A percentile compares a stretch with the other conserved stretches of the same genome.
phyloP scores from a whole-genome alignment of 2,329 filamentous ascomycete genomes.

The Exophiala aquamarina region DNA sequence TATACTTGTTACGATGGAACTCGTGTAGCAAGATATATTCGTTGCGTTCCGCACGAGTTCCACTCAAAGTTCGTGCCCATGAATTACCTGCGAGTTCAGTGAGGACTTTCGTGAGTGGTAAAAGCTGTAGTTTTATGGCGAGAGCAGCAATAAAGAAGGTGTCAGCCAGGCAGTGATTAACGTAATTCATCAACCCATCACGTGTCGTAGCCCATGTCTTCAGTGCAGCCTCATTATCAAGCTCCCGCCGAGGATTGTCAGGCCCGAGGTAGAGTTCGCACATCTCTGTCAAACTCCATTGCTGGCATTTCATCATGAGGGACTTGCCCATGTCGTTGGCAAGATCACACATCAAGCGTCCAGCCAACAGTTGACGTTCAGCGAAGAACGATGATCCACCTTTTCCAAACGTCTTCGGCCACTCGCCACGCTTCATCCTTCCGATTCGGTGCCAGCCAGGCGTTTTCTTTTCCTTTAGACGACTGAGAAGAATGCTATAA shows the following conservation, averaged over 20 bases:
- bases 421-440: slow-evolving; percentile 75
- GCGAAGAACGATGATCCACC: slow-evolving; percentile 88
- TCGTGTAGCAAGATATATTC: slow-evolving; percentile 99
- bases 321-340: slow-evolving; percentile 97
- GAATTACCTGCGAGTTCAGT: slow-evolving; percentile 98
- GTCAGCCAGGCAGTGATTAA: slow-evolving; percentile 91
- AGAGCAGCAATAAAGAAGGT: slow-evolving; percentile 94
- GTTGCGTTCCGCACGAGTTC: slow-evolving; percentile 94
- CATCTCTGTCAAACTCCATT: slow-evolving; percentile 98
- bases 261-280: slow-evolving; percentile 81
- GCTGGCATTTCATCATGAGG: slow-evolving; percentile 94
- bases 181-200: slow-evolving; percentile 86
- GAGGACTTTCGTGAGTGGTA: slow-evolving; percentile 89
- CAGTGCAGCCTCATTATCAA: slow-evolving; percentile 84
- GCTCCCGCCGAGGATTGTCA: slow-evolving; percentile 71
- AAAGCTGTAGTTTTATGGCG: slow-evolving; percentile 83
- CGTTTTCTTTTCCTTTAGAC: slow-evolving; percentile 85
- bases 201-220: slow-evolving; percentile 83
- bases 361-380: slow-evolving; percentile 84
- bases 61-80: slow-evolving; percentile 93
- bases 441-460: slow-evolving; percentile 94
- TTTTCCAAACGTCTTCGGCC: slow-evolving; percentile 85
- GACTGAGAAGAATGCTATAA: slow-evolving; percentile 84
- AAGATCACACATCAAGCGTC: slow-evolving; percentile 87
- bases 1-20: slow-evolving; percentile 95